Conservation (phyloP, 1,284 basidiomycete genomes). For the Apiotrichum porosum region DNA sequence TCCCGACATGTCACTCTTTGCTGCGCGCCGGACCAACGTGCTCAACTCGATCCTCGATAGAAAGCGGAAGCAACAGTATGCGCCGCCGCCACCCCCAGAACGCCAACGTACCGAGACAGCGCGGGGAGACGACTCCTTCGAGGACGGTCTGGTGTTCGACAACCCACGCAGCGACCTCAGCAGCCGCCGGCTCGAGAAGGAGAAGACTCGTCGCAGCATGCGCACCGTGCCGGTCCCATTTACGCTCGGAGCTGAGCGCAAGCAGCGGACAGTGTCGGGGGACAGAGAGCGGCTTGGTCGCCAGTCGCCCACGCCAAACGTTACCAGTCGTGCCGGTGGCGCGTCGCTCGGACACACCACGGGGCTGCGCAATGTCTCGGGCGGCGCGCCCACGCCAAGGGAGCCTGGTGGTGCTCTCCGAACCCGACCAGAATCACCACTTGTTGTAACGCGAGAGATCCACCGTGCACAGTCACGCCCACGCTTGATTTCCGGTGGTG, state of each 20-base stretch:
- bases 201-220: conserved; percentile 8
- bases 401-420: conserved; percentile 1
- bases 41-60: conserved; percentile 42
- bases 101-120: background rate
- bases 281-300: background rate
- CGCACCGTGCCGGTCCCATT: conserved; percentile 22
- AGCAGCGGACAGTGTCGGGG: background rate
- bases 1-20: conserved; percentile 40
- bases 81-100: conserved; percentile 9
- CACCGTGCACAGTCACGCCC: background rate
- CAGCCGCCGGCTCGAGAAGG: conserved; percentile 29
- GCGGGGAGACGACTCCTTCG: conserved; percentile 38
- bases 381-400: background rate
- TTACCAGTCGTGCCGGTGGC: background rate
- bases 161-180: conserved; percentile 39
- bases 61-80: conserved; percentile 38
- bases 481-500: background rate
- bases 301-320: background rate
- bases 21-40: conserved; percentile 25
- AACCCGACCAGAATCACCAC: too few relatives aligned
- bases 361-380: background rate
- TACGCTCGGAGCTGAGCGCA: conserved; percentile 12
- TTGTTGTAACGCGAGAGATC: too few relatives aligned
- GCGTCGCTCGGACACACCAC: background rate
- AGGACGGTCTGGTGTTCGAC: conserved; percentile 46